Evolutionary conservation across 768 basidiomycete species (phyloP), one percentile per base, ranked within the genome.

Genomic region (Trametes cinnabarina): DNA sequence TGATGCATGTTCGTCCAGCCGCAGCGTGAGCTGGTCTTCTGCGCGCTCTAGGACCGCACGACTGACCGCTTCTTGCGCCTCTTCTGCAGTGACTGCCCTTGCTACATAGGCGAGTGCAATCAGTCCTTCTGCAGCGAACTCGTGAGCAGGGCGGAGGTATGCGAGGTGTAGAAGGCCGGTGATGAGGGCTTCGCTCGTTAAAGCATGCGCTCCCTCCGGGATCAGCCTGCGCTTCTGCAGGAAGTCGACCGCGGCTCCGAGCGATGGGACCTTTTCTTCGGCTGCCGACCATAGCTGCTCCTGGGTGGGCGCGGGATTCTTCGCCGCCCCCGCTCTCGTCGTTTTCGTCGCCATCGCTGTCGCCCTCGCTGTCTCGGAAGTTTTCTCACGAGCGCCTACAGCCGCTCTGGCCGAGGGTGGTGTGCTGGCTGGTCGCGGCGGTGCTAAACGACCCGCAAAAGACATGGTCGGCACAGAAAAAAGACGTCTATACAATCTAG

Each of bases 101-200:
- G 56, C 56, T 3, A 57, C 34, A 17, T 46, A 17, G 17, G 56
- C 48, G 56, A 57, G 28, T 14, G 48, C 49, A 23, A 57, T 51
- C 3, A 57, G 56, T 2, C 56, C 48, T 10, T 43, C 14, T 4
- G 39, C 2, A 2, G 56, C 48, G 15, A 57, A 26, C 7, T 55
- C 47, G 22, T 22, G 7, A 37, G 48, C 7, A 15, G 56, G 48
- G 17, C 39, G 26, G 12, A 14, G 12, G 15, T 7, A 37, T 1
- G 56, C 48, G 15, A 57, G 22, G 32, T 57, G 56, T 1, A 57
- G 42, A 1, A 57, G 48, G 1, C 56, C 56, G 11, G 56, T 22
- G 43, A 57, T 37, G 32, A 57, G 56, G n/a, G 48, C 4, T 22
- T 43, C 41, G 42, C 34, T 20, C 17, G 42, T 43, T 23, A 51